These are phyloP conservation scores for Tetrastigma voinierianum DNA, from an alignment of 164 flowering plant species.

Conservation along the genomic window DNA sequence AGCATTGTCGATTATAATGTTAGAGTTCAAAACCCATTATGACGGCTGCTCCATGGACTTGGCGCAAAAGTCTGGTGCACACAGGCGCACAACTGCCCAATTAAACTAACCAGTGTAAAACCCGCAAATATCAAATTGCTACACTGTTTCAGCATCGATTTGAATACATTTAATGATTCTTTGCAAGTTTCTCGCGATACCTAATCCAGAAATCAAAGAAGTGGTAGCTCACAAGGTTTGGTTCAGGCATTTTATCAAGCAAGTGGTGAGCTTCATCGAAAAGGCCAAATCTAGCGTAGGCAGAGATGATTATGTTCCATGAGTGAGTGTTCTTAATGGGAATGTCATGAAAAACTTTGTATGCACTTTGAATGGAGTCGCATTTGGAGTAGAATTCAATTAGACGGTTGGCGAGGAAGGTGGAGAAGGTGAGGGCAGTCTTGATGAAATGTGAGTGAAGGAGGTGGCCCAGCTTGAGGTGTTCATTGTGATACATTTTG, in stretches of 20 bases:
- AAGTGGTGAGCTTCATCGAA: conserved; percentile 33
- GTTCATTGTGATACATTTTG: conserved; percentile 37
- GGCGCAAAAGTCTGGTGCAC: conserved; percentile 32
- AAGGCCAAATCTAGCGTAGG: conserved; percentile 24
- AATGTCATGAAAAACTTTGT: conserved; percentile 36
- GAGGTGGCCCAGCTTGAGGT: conserved; percentile 39
- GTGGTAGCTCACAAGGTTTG: conserved; percentile 46
- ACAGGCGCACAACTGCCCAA: conserved; percentile 48
- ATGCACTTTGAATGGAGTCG: conserved; percentile 31
- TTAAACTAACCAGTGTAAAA: conserved; percentile 46
- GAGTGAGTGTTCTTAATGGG: conserved; percentile 38
- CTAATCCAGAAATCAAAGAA: conserved; percentile 49
- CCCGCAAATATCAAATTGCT: conserved; percentile 34
- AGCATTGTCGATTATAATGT: conserved; percentile 47
- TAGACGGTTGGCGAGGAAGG: conserved; percentile 49
- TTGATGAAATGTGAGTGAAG: conserved; percentile 56
- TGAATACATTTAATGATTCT: conserved; percentile 38
- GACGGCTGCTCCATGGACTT: conserved; percentile 49
- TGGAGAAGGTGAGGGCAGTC: conserved; percentile 39
- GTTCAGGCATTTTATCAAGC: conserved; percentile 61
- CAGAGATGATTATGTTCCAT: conserved; percentile 52
- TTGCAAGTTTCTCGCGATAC: conserved; percentile 34
- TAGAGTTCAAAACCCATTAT: conserved; percentile 41
- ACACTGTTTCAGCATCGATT: conserved; percentile 27
- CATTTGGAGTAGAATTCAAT: conserved; percentile 53